phyloP scores from a whole-genome alignment of 140 eudicot genomes.

The Flaveria floridana region DNA sequence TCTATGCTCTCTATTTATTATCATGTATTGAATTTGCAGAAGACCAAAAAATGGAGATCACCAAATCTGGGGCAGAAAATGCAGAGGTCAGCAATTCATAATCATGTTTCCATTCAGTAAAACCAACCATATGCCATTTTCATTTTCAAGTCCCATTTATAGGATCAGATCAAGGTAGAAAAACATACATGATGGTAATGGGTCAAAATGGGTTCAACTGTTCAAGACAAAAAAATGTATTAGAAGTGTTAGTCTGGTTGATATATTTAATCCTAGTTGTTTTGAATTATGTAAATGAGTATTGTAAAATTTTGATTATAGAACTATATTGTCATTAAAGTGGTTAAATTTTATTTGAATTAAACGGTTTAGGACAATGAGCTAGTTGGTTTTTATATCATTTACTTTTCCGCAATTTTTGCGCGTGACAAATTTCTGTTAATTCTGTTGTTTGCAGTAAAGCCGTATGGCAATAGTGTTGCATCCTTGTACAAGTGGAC shows the following conservation, averaged over 20 bases:
- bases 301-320: background rate
- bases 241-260: background rate
- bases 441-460: conserved; percentile 36
- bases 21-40: conserved; percentile 37
- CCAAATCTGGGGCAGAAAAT: conserved; percentile 53
- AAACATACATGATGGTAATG: background rate
- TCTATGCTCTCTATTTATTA: conserved; percentile 6
- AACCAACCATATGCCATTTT: conserved; percentile 11
- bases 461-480: conserved; percentile 21
- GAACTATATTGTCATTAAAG: background rate
- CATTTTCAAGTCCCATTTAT: background rate
- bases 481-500: conserved; percentile 33
- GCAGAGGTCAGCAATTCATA: conserved; percentile 42
- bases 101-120: background rate
- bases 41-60: conserved; percentile 62
- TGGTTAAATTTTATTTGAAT: background rate
- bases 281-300: background rate
- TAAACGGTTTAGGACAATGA: background rate
- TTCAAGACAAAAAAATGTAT: background rate
- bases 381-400: background rate
- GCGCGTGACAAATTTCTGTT: background rate
- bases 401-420: background rate
- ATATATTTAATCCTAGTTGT: background rate
- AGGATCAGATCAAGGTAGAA: background rate
- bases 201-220: background rate